Evolutionary conservation across 148 eudicot species (phyloP).

Genomic region (Camellia granthamiana): DNA sequence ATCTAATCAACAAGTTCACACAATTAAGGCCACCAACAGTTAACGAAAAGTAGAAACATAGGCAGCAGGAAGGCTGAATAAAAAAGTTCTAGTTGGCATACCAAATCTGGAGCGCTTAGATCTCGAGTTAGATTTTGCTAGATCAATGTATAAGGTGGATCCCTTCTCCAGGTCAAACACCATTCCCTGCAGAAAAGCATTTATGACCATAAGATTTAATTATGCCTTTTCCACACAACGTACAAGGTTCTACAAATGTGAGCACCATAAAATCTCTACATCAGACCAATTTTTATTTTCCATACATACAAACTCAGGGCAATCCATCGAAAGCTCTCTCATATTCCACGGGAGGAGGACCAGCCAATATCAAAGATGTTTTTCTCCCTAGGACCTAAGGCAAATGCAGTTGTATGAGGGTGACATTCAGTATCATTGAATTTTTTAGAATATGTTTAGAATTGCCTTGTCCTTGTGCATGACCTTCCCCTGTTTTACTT

Average conservation of each 20-base stretch:
- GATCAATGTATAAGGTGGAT: constrained; percentile 77
- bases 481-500: background rate
- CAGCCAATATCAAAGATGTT: background rate
- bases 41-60: background rate
- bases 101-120: constrained; percentile 89
- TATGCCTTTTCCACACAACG: background rate
- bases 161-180: constrained; percentile 93
- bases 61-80: background rate
- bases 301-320: background rate
- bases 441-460: background rate
- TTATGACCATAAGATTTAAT: background rate
- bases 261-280: background rate
- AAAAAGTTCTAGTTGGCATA: constrained; percentile 13
- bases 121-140: constrained; percentile 94
- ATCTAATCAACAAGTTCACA: constrained; percentile 39
- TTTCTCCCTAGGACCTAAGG: background rate
- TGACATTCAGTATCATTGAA: no score
- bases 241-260: background rate
- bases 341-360: background rate
- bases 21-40: constrained; percentile 2
- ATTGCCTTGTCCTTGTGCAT: background rate
- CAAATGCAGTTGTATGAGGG: background rate
- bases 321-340: background rate
- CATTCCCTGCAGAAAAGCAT: constrained; percentile 58
- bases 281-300: background rate